Base-by-base conservation (phyloP, 1,284 basidiomycete species). In the Pseudozyma thailandica region DNA sequence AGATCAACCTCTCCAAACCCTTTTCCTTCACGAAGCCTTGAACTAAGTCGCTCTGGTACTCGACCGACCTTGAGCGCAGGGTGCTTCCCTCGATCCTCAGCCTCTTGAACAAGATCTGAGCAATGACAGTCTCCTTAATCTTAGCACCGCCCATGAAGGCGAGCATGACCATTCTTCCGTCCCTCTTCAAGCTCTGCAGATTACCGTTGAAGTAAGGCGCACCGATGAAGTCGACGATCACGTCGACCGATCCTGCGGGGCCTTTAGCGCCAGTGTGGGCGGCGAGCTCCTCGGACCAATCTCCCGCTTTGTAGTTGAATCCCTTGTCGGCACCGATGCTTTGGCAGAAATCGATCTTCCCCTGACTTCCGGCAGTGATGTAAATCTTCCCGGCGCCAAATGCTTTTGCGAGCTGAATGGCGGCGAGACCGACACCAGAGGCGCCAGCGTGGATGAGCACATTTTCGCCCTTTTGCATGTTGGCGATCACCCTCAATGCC, bases 61-160 rank as follows among this genome's bases (percentile, higher is more conserved):
- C 86, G 27, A 87, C 80, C n/a, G 88, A 87, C 47, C 93, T 88
- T 21, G 90, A 90, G 35, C 94, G 89, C 38, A 97, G 85, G 0
- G 93, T 96, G 13, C 91, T 92, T 21, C 94, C 94, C 83, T 94
- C 90, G 53, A 98, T 90, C 12, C 90, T 89, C 56, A 98, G 87
- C 8, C 94, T 89, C 85, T 97, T 98, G 84, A 86, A 90, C 52
- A 94, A 84, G 53, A 97, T 86, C 9, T 88, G 89, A 2, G 79
- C 83, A 27, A 96, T 84, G 82, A 91, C 87, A 56, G 89, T 84
- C n/a, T 86, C 86, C 27, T 88, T 84, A 27, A 92, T 87, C 43
- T 87, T 86, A 21, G 86, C 83, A 23, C 94, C 94, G 72, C 91
- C 91, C 74, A 92, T 82, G 9, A 88, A 64, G n/a, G 87, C 88